Evolutionary conservation across 352 stramenopile genomes (phyloP), one percentile per base, ranked within the genome.

Genomic region (Peronospora farinosa): DNA sequence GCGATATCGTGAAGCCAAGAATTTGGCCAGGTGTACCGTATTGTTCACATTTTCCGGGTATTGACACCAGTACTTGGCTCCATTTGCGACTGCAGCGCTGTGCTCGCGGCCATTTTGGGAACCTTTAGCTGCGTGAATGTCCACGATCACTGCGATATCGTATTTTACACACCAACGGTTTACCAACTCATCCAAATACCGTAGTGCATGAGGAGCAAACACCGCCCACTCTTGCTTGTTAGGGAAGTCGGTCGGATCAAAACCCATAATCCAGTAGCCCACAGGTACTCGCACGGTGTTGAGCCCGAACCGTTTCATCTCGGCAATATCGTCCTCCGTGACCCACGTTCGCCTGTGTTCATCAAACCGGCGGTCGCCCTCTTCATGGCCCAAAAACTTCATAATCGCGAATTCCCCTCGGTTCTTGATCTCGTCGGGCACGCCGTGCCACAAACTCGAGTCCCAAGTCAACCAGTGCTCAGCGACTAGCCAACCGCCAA

Each of bases 281-380:
- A 93, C 67, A 0, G 82, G 82, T 15, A 93, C 79, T 11, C 82
- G 79, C 31, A 93, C 79, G 2, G 77, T 87, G 60, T 93, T 93
- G 56, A 93, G 71, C 9, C 79, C 78, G 7, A 75, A 67, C 7
- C 46, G 57, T 10, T 78, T 79, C 51, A 93, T 91, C 27, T 59
- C 64, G 7, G 45, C 52, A 38, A 93, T 87, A 13, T 91, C 79
- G 11, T 55, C 32, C 47, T 93, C 78, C 0, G 74, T 91, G 65
- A 91, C 86, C 52, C 78, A 93, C 17, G 61, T 78, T 27, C 59
- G 55, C n/a, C 72, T 74, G 50, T 93, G 82, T 32, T 65, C 53
- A 16, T 84, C 65, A 28, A 65, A 47, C 62, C 59, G 43, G 60
- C 71, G 41, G 50, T 63, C 42, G 55, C 63, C 38, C 40, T 72